Evolutionary conservation across 331 rosid species (phyloP), one percentile per base, ranked within the genome.

Genomic region (Pyracantha coccinea): DNA sequence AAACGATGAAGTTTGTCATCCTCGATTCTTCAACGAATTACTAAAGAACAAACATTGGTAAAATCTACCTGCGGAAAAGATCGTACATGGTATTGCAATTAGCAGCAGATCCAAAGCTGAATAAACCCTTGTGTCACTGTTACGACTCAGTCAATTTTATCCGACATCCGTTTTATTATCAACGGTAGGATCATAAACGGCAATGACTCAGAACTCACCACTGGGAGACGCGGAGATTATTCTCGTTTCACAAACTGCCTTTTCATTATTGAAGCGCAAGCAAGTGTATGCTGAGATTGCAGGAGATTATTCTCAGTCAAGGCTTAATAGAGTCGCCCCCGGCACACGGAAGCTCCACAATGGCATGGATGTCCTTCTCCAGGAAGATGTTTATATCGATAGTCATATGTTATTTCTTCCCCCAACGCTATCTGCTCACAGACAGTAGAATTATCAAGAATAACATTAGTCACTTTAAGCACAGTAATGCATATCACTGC

Each of bases 341-440:
- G 77, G 58, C 99, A 94, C 21, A 75, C 83, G 15, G 85, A 74
- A 71, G 93, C 82, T 78, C 70, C 96, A 44, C 97, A 92, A 61
- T 83, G 84, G 78, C 97, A 91, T 8, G 83, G 91, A 81, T 73
- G 68, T 73, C 93, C 96, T 85, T 86, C 90, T n/a, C 88, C 93
- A 6, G 89, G 86, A 64, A 73, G 76, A 55, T 72, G 90, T 69
- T 80, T 77, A 68, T 89, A 92, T 31, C 74, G 87, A 79, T 82
- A 94, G 72, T 83, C 85, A 71, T 73, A 83, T 4, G 99, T 92
- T 78, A 94, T 74, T 79, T 94, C 99, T 85, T 94, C 97, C n/a
- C 97, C 97, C 78, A 79, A 54, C 62, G 89, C 79, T 84, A 94
- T 90, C 99, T 94, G 97, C 82, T 78, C 68, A 62, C 59, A 55